phyloP scores from a whole-genome alignment of 441 rosid genomes.

The Theobroma grandiflorum region DNA sequence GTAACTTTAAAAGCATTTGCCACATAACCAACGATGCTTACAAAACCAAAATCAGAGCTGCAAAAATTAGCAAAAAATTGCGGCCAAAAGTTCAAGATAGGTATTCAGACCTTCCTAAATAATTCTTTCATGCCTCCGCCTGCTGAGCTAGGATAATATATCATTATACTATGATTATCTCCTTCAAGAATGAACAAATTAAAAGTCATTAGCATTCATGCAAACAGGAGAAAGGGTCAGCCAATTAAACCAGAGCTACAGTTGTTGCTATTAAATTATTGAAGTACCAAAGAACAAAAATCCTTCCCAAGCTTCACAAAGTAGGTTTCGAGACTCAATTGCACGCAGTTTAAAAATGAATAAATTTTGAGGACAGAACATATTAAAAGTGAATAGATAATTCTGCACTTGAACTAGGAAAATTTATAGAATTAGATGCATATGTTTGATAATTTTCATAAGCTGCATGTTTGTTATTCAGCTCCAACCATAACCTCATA shows the following conservation, averaged over 20 bases:
- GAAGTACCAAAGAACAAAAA: constrained; percentile 12
- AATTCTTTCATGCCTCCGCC: constrained; percentile 99
- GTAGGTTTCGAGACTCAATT: constrained; percentile 3
- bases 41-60: background rate
- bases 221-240: constrained; percentile 26
- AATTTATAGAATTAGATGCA: background rate
- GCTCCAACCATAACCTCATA: constrained; percentile 1
- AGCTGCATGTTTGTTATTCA: background rate
- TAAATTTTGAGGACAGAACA: background rate
- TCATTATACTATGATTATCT: constrained; percentile 99
- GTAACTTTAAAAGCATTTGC: background rate
- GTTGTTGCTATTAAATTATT: background rate
- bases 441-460: background rate
- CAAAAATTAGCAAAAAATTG: background rate
- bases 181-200: constrained; percentile 54
- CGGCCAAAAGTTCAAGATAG: constrained; percentile 12
- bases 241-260: background rate
- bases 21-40: constrained; percentile 9
- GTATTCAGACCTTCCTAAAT: constrained; percentile 85
- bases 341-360: background rate
- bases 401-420: background rate
- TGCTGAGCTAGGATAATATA: constrained; percentile 99
- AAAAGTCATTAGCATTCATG: constrained; percentile 29
- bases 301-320: background rate
- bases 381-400: background rate